A percentile compares a stretch with the other conserved stretches of the same genome.
These are phyloP conservation scores for Grifola frondosa DNA, from an alignment of 1,284 basidiomycete genomes.

Conservation along the genomic window DNA sequence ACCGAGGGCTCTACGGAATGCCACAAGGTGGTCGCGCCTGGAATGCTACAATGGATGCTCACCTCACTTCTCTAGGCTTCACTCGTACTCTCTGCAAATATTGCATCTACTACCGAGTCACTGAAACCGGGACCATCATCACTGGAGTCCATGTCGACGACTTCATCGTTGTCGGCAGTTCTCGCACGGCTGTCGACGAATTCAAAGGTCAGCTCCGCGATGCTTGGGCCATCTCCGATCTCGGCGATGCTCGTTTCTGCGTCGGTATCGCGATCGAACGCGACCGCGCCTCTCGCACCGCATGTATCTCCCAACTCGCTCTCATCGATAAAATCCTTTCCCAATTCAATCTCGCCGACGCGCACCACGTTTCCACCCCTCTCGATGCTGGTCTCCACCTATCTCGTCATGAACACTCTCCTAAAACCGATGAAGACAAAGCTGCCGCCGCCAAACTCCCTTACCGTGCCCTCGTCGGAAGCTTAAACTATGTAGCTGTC, in stretches of 20 bases:
- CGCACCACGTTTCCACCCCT: slow-evolving; percentile 10
- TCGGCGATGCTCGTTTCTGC: slow-evolving; percentile 20
- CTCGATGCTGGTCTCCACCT: slow-evolving; percentile 8
- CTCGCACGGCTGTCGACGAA: slow-evolving; percentile 13
- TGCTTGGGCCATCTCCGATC: slow-evolving; percentile 13
- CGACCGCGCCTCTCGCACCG: slow-evolving; percentile 17
- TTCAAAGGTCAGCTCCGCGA: slow-evolving; percentile 31
- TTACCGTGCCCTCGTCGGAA: slow-evolving; percentile 16
- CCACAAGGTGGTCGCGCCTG: slow-evolving; percentile 21
- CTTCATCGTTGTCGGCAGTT: slow-evolving; percentile 25
- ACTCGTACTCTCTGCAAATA: slow-evolving; percentile 2
- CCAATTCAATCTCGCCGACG: slow-evolving; percentile 31
- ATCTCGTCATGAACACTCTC: neutral
- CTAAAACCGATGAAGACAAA: neutral
- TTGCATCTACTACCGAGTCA: slow-evolving; percentile 3
- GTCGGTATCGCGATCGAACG: slow-evolving; percentile 25
- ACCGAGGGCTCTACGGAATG: slow-evolving; percentile 18
- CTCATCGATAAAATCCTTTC: slow-evolving; percentile 36
- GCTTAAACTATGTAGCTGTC: slow-evolving; percentile 18
- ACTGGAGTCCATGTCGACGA: slow-evolving; percentile 18
- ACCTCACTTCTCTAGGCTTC: slow-evolving; percentile 8
- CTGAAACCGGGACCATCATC: slow-evolving; percentile 4
- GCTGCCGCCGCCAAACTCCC: slow-evolving; percentile 3
- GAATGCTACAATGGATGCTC: slow-evolving; percentile 13
- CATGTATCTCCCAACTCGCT: slow-evolving; percentile 35